Conservation (phyloP, 331 rosid genomes). For the Saraca asoca region DNA sequence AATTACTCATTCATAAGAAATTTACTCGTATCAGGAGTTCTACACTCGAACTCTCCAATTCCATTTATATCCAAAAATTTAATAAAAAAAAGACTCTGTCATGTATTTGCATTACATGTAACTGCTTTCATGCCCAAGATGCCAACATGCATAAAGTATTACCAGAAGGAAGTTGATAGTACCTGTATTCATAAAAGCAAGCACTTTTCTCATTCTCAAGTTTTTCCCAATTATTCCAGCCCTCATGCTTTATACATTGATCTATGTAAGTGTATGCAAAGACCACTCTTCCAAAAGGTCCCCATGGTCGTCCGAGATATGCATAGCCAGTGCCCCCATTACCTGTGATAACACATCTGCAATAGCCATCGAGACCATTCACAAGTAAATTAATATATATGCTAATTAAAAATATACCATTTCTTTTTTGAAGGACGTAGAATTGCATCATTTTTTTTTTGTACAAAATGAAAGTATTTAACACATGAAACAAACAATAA, state of each 20-base stretch:
- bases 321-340: constrained; percentile 57
- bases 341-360: constrained; percentile 86
- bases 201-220: constrained; percentile 71
- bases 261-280: constrained; percentile 81
- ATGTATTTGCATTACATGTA: background rate
- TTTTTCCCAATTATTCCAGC: constrained; percentile 92
- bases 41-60: background rate
- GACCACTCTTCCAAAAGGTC: constrained; percentile 87
- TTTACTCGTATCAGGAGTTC: background rate
- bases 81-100: background rate
- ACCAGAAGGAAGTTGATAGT: constrained; percentile 13
- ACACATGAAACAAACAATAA: too few species aligned
- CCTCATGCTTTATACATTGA: constrained; percentile 62
- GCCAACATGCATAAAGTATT: constrained; percentile 12
- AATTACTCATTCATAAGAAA: background rate
- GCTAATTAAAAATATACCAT: too few species aligned
- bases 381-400: background rate
- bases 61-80: background rate
- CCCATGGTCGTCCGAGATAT: constrained; percentile 92
- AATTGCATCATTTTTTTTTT: too few species aligned
- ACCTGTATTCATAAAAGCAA: constrained; percentile 87
- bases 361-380: constrained; percentile 21
- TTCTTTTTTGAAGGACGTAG: too few species aligned
- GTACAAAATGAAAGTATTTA: too few species aligned
- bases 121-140: constrained; percentile 2